These are phyloP conservation scores for Wickerhamiella sorbophila DNA, from an alignment of 805 yeast genomes.

Conservation along the genomic window DNA sequence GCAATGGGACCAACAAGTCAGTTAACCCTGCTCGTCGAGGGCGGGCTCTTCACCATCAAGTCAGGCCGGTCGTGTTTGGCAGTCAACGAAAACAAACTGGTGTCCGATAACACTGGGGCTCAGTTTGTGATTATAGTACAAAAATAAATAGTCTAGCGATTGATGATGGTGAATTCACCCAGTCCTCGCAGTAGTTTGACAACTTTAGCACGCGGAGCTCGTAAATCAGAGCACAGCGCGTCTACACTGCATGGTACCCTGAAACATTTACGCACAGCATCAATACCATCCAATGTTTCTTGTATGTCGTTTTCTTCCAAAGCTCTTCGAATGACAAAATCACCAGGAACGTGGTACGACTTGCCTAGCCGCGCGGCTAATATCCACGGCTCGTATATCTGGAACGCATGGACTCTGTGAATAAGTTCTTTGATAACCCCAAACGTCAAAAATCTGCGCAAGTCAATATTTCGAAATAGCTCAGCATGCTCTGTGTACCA, in stretches of 20 bases:
- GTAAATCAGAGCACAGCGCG: conserved; percentile 17
- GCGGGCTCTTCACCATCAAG: neutral
- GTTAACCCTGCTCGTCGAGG: neutral
- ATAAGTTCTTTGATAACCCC: conserved; percentile 74
- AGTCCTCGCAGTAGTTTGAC: conserved; percentile 10
- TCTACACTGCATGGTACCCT: conserved; percentile 14
- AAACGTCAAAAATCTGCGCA: conserved; percentile 72
- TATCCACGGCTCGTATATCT: conserved; percentile 32
- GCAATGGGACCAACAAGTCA: neutral
- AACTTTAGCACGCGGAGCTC: conserved; percentile 15
- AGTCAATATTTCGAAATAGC: conserved; percentile 50
- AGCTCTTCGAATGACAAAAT: neutral
- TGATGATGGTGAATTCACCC: conserved; percentile 14
- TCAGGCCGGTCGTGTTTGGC: neutral
- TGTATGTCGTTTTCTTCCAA: conserved; percentile 3
- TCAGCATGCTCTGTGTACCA: conserved; percentile 66
- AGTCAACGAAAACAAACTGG: neutral
- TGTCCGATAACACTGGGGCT: neutral
- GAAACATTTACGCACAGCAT: conserved; percentile 6
- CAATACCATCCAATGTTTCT: conserved; percentile 2
- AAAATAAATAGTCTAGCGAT: conserved; percentile 1
- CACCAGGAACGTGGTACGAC: neutral
- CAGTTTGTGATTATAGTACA: neutral
- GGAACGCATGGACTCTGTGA: conserved; percentile 67
- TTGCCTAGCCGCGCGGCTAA: neutral